Conservation (phyloP, 164 flowering plant species). For the Echeveria elegans region DNA sequence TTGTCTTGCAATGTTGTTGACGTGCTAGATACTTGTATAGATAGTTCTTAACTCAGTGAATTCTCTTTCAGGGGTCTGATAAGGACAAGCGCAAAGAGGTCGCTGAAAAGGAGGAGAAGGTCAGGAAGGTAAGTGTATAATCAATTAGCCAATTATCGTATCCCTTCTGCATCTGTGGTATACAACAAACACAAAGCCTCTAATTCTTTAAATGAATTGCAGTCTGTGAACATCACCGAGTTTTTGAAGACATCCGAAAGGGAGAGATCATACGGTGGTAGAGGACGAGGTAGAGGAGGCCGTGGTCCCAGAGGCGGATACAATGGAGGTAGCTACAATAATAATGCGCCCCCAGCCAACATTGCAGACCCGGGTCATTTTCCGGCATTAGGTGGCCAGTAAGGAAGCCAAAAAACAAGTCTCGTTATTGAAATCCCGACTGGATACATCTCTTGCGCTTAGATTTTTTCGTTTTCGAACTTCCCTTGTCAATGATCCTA, state of each 20-base stretch:
- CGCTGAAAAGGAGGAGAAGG: slow-evolving; percentile 63
- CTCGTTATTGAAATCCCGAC: too few species aligned
- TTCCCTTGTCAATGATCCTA: background rate
- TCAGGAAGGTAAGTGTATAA: slow-evolving; percentile 46
- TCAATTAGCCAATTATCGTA: background rate
- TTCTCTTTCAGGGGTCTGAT: slow-evolving; percentile 50
- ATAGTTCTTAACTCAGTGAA: background rate
- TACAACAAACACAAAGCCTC: too few species aligned
- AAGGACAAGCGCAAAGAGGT: slow-evolving; percentile 63
- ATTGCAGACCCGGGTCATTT: background rate
- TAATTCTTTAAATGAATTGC: too few species aligned
- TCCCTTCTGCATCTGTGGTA: too few species aligned
- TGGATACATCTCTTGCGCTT: background rate
- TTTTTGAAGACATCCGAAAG: slow-evolving; percentile 91
- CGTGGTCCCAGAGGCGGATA: slow-evolving; percentile 50
- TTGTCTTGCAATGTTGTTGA: background rate
- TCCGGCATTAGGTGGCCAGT: background rate
- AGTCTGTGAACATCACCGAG: slow-evolving; percentile 74
- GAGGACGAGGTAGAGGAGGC: slow-evolving; percentile 75
- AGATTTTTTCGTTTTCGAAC: background rate
- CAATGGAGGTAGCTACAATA: background rate
- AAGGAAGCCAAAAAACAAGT: too few species aligned
- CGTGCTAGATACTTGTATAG: too few species aligned
- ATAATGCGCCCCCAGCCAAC: background rate
- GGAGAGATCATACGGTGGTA: slow-evolving; percentile 41